Percentiles rank a stretch among this genome's conserved stretches.
Evolutionary conservation across 345 rosid genomes (phyloP).

Genomic region (Citrus maxima): DNA sequence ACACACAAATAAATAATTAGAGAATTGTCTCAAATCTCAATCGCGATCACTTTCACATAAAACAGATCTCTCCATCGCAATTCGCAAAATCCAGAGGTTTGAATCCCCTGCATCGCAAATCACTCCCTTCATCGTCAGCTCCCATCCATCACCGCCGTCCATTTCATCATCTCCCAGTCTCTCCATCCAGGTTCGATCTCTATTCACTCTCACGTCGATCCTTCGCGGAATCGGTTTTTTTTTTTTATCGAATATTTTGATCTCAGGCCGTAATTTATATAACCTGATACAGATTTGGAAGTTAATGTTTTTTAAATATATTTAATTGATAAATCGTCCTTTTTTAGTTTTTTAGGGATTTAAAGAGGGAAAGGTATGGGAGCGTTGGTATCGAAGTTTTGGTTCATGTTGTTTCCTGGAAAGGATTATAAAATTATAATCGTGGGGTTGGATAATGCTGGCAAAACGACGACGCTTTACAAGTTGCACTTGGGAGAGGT

Average conservation of each 20-base stretch:
- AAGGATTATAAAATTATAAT: constrained; percentile 98
- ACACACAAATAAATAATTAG: neutral
- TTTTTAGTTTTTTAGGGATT: neutral
- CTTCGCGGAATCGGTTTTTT: neutral
- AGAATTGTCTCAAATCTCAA: neutral
- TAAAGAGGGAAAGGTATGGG: constrained; percentile 49
- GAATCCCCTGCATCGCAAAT: neutral
- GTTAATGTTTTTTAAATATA: neutral
- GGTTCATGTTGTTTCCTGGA: constrained; percentile 95
- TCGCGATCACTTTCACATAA: neutral
- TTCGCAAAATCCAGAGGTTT: neutral
- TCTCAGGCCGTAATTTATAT: neutral
- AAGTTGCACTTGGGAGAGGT: constrained; percentile 94
- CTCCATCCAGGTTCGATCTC: neutral
- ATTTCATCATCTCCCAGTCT: neutral
- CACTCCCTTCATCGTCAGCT: neutral
- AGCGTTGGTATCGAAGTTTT: constrained; percentile 74
- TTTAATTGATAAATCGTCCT: neutral
- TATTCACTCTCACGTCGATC: neutral
- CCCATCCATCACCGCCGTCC: neutral
- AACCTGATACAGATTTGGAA: neutral
- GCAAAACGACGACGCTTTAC: constrained; percentile 96
- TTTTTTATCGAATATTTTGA: neutral
- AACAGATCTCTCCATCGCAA: constrained; percentile 6
- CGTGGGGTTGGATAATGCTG: constrained; percentile 96